phyloP scores from a whole-genome alignment of 371 early-diverging fungal species.

The Zychaea mexicana region DNA sequence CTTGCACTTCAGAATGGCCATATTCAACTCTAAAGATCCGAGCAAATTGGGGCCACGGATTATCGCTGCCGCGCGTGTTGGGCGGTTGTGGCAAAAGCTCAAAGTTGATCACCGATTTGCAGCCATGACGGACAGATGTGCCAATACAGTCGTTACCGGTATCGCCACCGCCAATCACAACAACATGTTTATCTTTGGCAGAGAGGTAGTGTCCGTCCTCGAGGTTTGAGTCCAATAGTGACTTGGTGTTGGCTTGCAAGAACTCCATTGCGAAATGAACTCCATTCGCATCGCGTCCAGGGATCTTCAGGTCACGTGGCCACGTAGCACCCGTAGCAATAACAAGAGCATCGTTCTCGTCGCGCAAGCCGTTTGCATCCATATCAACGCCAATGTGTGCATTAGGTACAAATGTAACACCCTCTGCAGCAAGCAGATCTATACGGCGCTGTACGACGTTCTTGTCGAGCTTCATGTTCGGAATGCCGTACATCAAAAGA shows the following conservation, averaged over 20 bases:
- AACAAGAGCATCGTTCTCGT: slow-evolving; percentile 79
- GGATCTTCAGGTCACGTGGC: slow-evolving; percentile 93
- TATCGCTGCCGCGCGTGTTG: slow-evolving; percentile 74
- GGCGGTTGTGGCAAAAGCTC: slow-evolving; percentile 94
- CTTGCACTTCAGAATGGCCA: slow-evolving; percentile 89
- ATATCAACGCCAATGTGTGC: slow-evolving; percentile 86
- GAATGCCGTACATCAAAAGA: slow-evolving; percentile 96
- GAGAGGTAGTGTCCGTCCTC: slow-evolving; percentile 75
- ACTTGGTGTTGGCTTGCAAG: slow-evolving; percentile 87
- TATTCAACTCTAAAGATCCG: slow-evolving; percentile 93
- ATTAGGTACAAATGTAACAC: slow-evolving; percentile 83
- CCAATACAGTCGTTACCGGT: slow-evolving; percentile 97
- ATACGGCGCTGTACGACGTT: slow-evolving; percentile 80
- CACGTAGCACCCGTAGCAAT: slow-evolving; percentile 95
- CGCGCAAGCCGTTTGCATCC: slow-evolving; percentile 63
- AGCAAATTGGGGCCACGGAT: slow-evolving; percentile 97
- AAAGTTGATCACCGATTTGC: slow-evolving; percentile 91
- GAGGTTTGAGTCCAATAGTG: slow-evolving; percentile 76
- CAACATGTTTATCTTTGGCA: slow-evolving; percentile 90
- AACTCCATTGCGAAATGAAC: slow-evolving; percentile 98
- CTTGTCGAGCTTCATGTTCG: slow-evolving; percentile 99
- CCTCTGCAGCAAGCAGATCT: slow-evolving; percentile 91
- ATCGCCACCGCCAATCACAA: slow-evolving; percentile 98
- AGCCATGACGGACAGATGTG: slow-evolving; percentile 93
- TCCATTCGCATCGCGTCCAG: slow-evolving; percentile 84